Evolutionary conservation across 805 yeast species (phyloP).

Genomic region (Kurtzmaniella cleridarum): DNA sequence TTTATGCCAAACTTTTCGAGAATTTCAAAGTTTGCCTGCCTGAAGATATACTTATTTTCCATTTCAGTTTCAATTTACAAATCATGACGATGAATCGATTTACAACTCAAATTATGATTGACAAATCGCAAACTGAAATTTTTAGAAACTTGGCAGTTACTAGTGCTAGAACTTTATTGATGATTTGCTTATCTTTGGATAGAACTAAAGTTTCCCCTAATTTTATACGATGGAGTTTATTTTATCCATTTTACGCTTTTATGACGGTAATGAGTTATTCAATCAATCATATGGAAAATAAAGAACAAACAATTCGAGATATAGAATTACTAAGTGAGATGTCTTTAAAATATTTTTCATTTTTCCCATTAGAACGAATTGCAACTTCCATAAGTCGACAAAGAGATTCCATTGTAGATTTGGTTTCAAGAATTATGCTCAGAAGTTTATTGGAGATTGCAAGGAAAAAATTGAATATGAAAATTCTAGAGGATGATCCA

Average conservation of each 20-base stretch:
- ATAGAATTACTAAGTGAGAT: slow-evolving; percentile 22
- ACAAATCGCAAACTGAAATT: slow-evolving; percentile 4
- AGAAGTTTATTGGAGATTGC: slow-evolving; percentile 17
- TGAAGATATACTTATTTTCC: slow-evolving; percentile 17
- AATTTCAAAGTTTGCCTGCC: slow-evolving; percentile 1
- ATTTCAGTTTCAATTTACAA: slow-evolving; percentile 29
- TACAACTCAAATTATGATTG: slow-evolving; percentile 17
- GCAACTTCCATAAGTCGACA: slow-evolving; percentile 9
- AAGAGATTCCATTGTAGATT: slow-evolving; percentile 15
- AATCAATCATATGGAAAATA: slow-evolving; percentile 22
- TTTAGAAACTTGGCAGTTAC: slow-evolving; percentile 27
- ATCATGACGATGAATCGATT: slow-evolving; percentile 32
- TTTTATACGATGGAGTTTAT: slow-evolving; percentile 26
- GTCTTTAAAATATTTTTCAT: neutral
- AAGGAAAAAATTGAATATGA: slow-evolving; percentile 13
- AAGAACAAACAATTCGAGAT: slow-evolving; percentile 23
- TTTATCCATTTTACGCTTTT: slow-evolving; percentile 28
- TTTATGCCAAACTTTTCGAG: neutral
- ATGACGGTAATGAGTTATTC: slow-evolving; percentile 23
- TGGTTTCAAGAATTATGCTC: slow-evolving; percentile 16
- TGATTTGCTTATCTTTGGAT: slow-evolving; percentile 17
- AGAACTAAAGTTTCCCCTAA: slow-evolving; percentile 15
- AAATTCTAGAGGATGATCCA: slow-evolving; percentile 13
- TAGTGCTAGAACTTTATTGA: slow-evolving; percentile 33
- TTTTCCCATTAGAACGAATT: neutral